Conservation (phyloP, 148 eudicot genomes). For the Rhododendron simsii region DNA sequence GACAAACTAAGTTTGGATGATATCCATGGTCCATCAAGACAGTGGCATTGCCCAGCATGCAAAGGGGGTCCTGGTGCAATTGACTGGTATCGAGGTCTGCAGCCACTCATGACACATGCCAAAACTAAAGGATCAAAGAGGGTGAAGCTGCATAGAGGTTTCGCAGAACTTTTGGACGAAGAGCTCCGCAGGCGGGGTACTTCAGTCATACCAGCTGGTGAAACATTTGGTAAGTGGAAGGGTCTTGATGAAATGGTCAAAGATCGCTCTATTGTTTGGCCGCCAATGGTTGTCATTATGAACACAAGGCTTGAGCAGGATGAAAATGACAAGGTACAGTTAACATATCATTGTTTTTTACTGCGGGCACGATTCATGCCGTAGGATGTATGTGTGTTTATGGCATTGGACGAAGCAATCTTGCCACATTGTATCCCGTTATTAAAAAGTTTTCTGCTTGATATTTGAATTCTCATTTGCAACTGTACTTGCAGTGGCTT, state of each 20-base stretch:
- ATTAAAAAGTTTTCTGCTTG: background rate
- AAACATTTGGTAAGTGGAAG: constrained; percentile 54
- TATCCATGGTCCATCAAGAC: constrained; percentile 53
- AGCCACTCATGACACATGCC: constrained; percentile 57
- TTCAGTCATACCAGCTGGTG: constrained; percentile 52
- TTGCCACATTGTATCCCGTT: background rate
- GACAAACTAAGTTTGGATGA: constrained; percentile 46
- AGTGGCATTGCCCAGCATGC: constrained; percentile 93
- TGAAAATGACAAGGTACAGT: constrained; percentile 54
- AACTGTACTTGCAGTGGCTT: constrained; percentile 41
- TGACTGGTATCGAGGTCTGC: constrained; percentile 71
- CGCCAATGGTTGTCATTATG: constrained; percentile 78
- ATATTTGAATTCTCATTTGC: background rate
- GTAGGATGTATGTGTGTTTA: background rate
- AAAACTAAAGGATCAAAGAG: constrained; percentile 57
- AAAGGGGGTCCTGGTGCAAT: constrained; percentile 78
- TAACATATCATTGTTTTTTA: background rate
- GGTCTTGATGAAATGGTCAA: constrained; percentile 30
- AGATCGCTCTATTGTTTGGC: constrained; percentile 76
- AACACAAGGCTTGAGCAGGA: constrained; percentile 58
- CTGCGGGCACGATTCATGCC: background rate
- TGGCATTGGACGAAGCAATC: background rate
- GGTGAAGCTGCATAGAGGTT: constrained; percentile 59
- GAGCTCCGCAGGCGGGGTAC: constrained; percentile 62
- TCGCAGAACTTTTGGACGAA: constrained; percentile 63